Evolutionary conservation across 1,139 yeast species (phyloP).

Genomic region (Meyerozyma carpophila): DNA sequence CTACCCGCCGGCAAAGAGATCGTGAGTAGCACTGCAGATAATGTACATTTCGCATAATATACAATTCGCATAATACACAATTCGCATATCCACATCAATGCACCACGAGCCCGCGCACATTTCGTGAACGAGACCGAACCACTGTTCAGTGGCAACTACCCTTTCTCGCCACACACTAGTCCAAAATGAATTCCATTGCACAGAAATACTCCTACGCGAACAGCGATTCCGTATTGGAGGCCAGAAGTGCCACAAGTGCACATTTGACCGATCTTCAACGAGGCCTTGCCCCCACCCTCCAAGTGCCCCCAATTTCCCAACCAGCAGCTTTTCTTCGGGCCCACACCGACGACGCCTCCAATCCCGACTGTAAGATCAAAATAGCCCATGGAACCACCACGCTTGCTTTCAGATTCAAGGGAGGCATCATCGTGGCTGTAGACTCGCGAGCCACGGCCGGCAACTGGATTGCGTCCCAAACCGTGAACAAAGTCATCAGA

Average conservation of each 20-base stretch:
- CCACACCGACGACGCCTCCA: constrained; percentile 91
- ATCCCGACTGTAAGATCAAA: constrained; percentile 92
- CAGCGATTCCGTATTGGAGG: constrained; percentile 23
- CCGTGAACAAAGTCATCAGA: constrained; percentile 94
- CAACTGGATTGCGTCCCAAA: constrained; percentile 96
- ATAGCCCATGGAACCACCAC: constrained; percentile 99
- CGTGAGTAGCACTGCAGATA: neutral
- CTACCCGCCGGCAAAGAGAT: neutral
- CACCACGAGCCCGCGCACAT: neutral
- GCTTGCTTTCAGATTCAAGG: constrained; percentile 90
- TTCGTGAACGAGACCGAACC: neutral
- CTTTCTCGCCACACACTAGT: neutral
- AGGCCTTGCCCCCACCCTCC: constrained; percentile 57
- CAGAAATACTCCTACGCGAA: constrained; percentile 32
- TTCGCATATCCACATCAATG: neutral
- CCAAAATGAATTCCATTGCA: constrained; percentile 37
- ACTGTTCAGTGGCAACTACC: neutral
- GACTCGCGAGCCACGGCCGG: constrained; percentile 99
- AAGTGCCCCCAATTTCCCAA: constrained; percentile 79
- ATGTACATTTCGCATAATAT: no score
- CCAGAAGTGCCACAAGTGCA: constrained; percentile 22
- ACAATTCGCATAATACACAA: neutral
- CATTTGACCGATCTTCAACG: constrained; percentile 22
- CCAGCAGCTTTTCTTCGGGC: constrained; percentile 96
- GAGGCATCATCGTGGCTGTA: constrained; percentile 94